Base-by-base conservation (phyloP, 495 filamentous ascomycete genomes). In the Hypoxylon rickii region DNA sequence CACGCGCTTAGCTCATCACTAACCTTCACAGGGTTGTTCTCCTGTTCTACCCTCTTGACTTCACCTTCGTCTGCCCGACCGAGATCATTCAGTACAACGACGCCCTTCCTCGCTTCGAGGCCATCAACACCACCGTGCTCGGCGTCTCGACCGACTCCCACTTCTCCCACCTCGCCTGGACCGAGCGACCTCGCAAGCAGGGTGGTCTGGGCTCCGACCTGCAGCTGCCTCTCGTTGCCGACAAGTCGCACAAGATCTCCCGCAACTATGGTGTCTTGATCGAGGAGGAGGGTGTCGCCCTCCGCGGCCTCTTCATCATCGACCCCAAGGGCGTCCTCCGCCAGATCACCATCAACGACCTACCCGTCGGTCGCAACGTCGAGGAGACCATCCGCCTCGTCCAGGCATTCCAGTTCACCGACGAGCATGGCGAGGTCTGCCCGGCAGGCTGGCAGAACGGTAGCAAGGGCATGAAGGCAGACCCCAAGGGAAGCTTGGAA, bases 281-380 rank as follows among this genome's bases (percentile, higher is more conserved):
- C 32, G 81, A 83, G 61, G 79, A 81, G 10, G 74, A 79, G 51
- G 81, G 81, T 22, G 70, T 84, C 48, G 77, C 82, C 36, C 75
- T 83, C 24, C 68, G 81, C 10, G 81, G 79, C n/a, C 69, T 83
- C 22, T 84, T 84, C 70, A 71, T 84, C 57, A 83, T 84, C 60
- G 81, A 84, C 61, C 80, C 81, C 18, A 76, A 77, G 63, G 79
- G 78, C 22, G 65, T 76, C 4, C 64, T 84, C 4, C 66, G 82
- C 33, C 76, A 82, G 76, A 82, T 83, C 57, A 83, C 81, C 48
- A 73, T 83, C 69, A 83, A 83, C 70, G 81, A 84, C 56, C 70
- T 80, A 7, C 78, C 79, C 31, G 82, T 84, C 47, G 80, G 81
- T 39, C 81, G 81, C 59, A 72, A 75, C 29, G 81, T 84, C 32